These are phyloP conservation scores for Tylopilus subfusipes DNA, from an alignment of 768 basidiomycete genomes.

Conservation along the genomic window DNA sequence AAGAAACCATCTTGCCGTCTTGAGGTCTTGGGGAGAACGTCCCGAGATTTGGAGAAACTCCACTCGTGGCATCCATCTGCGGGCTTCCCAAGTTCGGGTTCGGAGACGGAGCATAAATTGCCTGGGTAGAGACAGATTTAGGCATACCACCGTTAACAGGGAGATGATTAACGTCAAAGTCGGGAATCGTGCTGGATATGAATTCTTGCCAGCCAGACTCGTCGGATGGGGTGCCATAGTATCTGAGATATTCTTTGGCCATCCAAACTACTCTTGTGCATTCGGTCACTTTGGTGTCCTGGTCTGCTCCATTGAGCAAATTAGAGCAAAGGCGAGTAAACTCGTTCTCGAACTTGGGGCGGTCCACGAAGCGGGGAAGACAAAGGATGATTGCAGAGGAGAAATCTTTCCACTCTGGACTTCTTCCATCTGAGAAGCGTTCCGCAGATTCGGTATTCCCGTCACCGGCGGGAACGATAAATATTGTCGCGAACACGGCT, in stretches of 20 bases:
- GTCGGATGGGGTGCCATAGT: slow-evolving; percentile 54
- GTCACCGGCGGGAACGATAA: slow-evolving; percentile 30
- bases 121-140: slow-evolving; percentile 50
- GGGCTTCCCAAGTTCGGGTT: slow-evolving; percentile 31
- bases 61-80: slow-evolving; percentile 5
- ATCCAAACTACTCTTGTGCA: slow-evolving; percentile 59
- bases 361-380: slow-evolving; percentile 55
- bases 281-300: slow-evolving; percentile 35
- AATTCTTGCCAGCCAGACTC: slow-evolving; percentile 55
- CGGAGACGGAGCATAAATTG: slow-evolving; percentile 50
- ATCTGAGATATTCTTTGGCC: slow-evolving; percentile 59
- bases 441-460: slow-evolving; percentile 15
- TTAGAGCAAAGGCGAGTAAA: slow-evolving; percentile 63
- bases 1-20: slow-evolving; percentile 39
- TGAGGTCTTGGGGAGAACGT: slow-evolving; percentile 56
- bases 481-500: slow-evolving; percentile 73
- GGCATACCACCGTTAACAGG: slow-evolving; percentile 35
- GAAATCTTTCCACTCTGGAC: slow-evolving; percentile 57
- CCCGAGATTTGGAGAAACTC: slow-evolving; percentile 41
- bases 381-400: slow-evolving; percentile 58
- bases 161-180: slow-evolving; percentile 26
- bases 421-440: slow-evolving; percentile 18
- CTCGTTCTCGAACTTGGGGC: slow-evolving; percentile 62
- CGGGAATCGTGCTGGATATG: slow-evolving; percentile 49
- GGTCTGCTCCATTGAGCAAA: slow-evolving; percentile 55